These are phyloP conservation scores for Starmerella ratchasimensis DNA, from an alignment of 805 yeast genomes.

Conservation along the genomic window DNA sequence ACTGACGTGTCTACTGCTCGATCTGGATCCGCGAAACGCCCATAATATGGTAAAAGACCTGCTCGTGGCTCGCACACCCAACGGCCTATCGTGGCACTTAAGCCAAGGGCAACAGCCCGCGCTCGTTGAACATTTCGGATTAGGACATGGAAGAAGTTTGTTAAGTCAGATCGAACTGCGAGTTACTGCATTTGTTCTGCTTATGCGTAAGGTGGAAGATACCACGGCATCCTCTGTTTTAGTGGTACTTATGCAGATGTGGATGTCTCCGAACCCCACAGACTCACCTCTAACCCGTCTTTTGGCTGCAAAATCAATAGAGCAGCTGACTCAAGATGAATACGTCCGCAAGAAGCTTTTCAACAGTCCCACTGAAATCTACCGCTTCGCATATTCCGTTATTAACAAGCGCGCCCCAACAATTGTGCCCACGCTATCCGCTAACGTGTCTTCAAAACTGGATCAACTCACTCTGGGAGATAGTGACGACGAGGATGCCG, in stretches of 20 bases:
- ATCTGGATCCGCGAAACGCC: not conserved
- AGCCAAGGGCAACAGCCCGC: constrained; percentile 1
- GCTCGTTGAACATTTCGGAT: constrained; percentile 2
- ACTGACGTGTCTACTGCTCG: not conserved
- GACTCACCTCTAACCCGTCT: constrained; percentile 33
- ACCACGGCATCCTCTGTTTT: constrained; percentile 35
- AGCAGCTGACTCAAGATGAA: constrained; percentile 6
- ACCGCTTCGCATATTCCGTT: constrained; percentile 36
- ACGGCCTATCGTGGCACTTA: constrained; percentile 4
- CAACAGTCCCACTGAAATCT: constrained; percentile 42
- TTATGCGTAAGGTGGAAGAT: constrained; percentile 41
- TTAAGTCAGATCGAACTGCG: constrained; percentile 31
- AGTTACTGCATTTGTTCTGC: constrained; percentile 30
- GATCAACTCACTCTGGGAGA: constrained; percentile 10
- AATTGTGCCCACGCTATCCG: too few species aligned
- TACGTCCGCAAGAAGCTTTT: constrained; percentile 42
- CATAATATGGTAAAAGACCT: constrained; percentile 1
- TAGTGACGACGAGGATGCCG: constrained; percentile 11
- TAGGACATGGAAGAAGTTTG: not conserved
- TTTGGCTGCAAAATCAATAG: constrained; percentile 25
- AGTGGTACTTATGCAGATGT: constrained; percentile 34
- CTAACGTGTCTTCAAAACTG: constrained; percentile 11
- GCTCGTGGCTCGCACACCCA: constrained; percentile 1
- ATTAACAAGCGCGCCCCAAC: constrained; percentile 19
- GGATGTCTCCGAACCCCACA: constrained; percentile 31